Evolutionary conservation across 257 asterid species (phyloP), one percentile per base, ranked within the genome.

Genomic region (Solanum ahanhuiri): DNA sequence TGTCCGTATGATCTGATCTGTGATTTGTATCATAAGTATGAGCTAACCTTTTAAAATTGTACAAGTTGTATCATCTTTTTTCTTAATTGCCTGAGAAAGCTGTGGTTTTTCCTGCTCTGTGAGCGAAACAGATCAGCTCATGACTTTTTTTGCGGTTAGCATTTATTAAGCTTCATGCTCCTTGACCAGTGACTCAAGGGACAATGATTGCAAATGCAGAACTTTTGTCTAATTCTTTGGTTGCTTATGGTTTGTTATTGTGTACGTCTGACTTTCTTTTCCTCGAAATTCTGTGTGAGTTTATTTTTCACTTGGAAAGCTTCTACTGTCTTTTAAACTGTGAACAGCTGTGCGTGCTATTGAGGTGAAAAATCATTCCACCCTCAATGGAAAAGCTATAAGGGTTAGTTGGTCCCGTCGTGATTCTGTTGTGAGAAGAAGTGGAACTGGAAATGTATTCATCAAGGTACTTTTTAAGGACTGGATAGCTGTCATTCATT

Each of bases 401-500:
- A 90, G 96, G 73, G 86, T 95, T 71, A 83, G 88, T 70, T 93
- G 92, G 91, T 93, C 97, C 9, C 87, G 81, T 51, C 88, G 93
- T 51, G 95, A 92, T 83, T 86, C 95, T 22, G 88, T 58, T 86
- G 86, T 84, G 12, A 91, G 96, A 34, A 91, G 72, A 85, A 93
- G 91, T 58, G 92, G 89, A 67, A 51, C 87, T 33, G 96, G 93
- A 6, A 95, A 93, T 86, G 87, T 95, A 20, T 95, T 92, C 82
- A 87, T 95, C 28, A 95, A 95, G 96, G 98, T 93, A 89, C 69
- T 18, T 9, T 63, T 39, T 84, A 57, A 77, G 30, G 35, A 48
- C 51, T 86, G 35, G 35, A 60, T 82, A 81, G 39, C 41, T 45
- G 28, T 79, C 54, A 63, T 48, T 35, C 23, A 37, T 14, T 33